A percentile compares a stretch with the other conserved stretches of the same genome.
Evolutionary conservation across 805 yeast genomes (phyloP).

Genomic region (Yarrowia deformans): DNA sequence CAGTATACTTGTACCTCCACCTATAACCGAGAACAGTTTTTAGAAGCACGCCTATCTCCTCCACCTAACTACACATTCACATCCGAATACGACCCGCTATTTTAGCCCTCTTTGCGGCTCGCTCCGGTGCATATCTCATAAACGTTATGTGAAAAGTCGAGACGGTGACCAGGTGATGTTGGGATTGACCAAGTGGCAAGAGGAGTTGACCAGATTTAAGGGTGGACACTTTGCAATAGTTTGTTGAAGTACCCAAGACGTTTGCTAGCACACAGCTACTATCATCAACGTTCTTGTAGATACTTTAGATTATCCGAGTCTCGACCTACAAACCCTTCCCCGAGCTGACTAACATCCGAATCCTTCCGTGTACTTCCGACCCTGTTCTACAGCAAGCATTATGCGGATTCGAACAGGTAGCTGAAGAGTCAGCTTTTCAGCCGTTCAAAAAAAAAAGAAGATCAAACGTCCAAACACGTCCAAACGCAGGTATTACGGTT

Average conservation of each 20-base stretch:
- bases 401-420: conserved; percentile 19
- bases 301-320: too few relatives aligned
- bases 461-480: neutral
- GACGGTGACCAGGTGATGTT: neutral
- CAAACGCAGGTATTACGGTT: neutral
- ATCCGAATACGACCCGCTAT: conserved; percentile 28
- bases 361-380: neutral
- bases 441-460: neutral
- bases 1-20: too few relatives aligned
- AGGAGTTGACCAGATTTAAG: too few relatives aligned
- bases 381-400: conserved; percentile 2
- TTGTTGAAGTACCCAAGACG: too few relatives aligned
- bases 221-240: too few relatives aligned
- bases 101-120: conserved; percentile 8
- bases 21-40: too few relatives aligned
- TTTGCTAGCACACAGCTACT: too few relatives aligned
- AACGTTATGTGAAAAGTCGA: neutral
- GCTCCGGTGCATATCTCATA: neutral
- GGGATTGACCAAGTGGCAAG: neutral
- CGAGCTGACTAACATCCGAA: neutral
- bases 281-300: too few relatives aligned
- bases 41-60: too few relatives aligned
- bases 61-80: neutral
- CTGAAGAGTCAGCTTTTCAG: neutral
- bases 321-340: too few relatives aligned